Evolutionary conservation across 169 alveolate genomes (phyloP), one percentile per base, ranked within the genome.

Genomic region (Plasmodium vivax): DNA sequence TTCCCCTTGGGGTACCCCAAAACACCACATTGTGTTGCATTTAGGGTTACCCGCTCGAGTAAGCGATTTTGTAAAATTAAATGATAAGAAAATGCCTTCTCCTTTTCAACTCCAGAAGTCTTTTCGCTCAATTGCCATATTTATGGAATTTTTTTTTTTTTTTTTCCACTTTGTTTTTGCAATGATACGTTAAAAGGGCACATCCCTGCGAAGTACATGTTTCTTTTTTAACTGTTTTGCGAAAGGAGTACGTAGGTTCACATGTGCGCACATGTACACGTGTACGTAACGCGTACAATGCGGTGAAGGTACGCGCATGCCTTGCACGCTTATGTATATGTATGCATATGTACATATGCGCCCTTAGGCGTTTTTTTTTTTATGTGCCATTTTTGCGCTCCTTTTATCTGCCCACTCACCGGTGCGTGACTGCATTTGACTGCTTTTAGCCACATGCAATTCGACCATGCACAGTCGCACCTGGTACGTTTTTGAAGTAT

Each of bases 51-150:
- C 32, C 32, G 27, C 38, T 27, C 34, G 43, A 68, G 38, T 68
- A 30, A 9, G 32, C 12, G 41, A 68, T 68, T 68, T 68, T 68
- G 77, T 68, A 68, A 68, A 54, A 54, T 14, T 51, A 38, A 16
- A 82, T 82, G 51, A 54, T 45, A 82, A 82, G 68, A 68, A 34
- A 62, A 62, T 83, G 32, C 51, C 30, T 56, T 83, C 47, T 83
- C 74, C 62, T 83, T 83, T 45, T 47, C 45, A 83, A 36, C 34
- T 62, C 72, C 32, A 41, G 38, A 82, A 83, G 92, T 83, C 92
- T 83, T 83, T 83, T 83, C 54, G 9, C 6, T 51, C 56, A 82
- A 30, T 36, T 62, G 79, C 51, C 68, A 62, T 83, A 47, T 62
- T 47, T 62, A 62, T 47, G 82, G 32, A 82, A 83, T 62, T 58